These are phyloP conservation scores for Dryadomyces quercivorus DNA, from an alignment of 2,329 filamentous ascomycete genomes.

Conservation along the genomic window DNA sequence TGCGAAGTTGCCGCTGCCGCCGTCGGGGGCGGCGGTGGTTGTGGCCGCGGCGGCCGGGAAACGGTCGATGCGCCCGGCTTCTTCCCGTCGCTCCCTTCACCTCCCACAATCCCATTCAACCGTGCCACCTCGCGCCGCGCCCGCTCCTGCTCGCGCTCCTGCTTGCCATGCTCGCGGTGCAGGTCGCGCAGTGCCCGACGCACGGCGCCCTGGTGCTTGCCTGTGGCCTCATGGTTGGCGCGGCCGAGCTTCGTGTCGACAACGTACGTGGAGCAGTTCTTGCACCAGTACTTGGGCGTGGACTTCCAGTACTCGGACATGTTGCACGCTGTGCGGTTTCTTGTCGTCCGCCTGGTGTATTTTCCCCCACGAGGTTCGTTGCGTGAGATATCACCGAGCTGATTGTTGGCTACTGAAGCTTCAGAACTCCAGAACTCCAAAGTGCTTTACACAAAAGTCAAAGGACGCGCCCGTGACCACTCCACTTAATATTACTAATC, in stretches of 20 bases:
- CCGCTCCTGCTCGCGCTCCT: constrained; percentile 68
- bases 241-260: constrained; percentile 87
- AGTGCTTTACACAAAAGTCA: no score
- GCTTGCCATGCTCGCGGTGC: constrained; percentile 70
- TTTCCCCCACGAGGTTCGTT: no score
- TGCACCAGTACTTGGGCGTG: constrained; percentile 96
- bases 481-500: no score
- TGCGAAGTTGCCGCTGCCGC: constrained; percentile 36
- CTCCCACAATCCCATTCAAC: constrained; percentile 60
- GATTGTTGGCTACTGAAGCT: no score
- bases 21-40: constrained; percentile 1
- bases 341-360: neutral
- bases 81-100: constrained; percentile 14
- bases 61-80: neutral
- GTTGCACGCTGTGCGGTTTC: neutral
- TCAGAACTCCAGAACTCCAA: no score
- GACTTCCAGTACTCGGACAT: constrained; percentile 99
- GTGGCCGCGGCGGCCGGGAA: constrained; percentile 1
- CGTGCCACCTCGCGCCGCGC: constrained; percentile 78
- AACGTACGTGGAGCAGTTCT: constrained; percentile 83
- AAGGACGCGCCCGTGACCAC: no score
- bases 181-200: constrained; percentile 85
- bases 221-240: constrained; percentile 78
- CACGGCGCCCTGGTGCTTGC: constrained; percentile 70
- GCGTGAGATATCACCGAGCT: no score